These are phyloP conservation scores for Blastocystis sp. DNA, from an alignment of 352 stramenopile genomes.

Conservation along the genomic window DNA sequence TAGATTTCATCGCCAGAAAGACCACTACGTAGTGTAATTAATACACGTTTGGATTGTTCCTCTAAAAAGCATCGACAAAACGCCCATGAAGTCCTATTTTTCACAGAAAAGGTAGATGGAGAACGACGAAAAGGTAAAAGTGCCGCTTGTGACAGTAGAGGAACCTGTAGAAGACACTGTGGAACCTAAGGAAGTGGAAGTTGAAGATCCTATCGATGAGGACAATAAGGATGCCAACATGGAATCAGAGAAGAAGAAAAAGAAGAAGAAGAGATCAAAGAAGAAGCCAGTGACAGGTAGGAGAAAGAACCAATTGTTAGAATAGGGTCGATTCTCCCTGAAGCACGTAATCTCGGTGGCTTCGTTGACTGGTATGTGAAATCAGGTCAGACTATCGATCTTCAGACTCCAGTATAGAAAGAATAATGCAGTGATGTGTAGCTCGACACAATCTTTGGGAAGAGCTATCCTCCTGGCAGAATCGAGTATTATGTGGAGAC, in stretches of 20 bases:
- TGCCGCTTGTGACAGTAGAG: background rate
- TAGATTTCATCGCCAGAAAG: too few relatives aligned
- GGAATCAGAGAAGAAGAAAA: slow-evolving; percentile 49
- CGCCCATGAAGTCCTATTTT: background rate
- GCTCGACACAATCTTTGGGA: slow-evolving; percentile 10
- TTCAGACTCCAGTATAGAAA: slow-evolving; percentile 80
- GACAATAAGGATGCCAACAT: slow-evolving; percentile 7
- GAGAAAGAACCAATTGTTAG: background rate
- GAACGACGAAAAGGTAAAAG: background rate
- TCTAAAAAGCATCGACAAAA: background rate
- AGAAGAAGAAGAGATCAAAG: slow-evolving; percentile 51
- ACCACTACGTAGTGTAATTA: too few relatives aligned
- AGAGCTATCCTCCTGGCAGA: slow-evolving; percentile 58
- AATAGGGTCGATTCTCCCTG: slow-evolving; percentile 1
- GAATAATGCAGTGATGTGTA: slow-evolving; percentile 64
- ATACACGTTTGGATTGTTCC: background rate
- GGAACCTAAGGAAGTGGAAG: background rate
- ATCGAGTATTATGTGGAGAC: slow-evolving; percentile 65
- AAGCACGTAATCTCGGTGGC: slow-evolving; percentile 10
- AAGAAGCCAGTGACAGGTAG: background rate
- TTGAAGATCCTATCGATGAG: background rate
- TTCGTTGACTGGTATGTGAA: slow-evolving; percentile 65
- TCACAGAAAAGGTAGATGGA: background rate
- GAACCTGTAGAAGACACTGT: background rate
- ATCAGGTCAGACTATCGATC: slow-evolving; percentile 86